These are phyloP conservation scores for Fusarium sp. DNA, from an alignment of 2,329 filamentous ascomycete species.

Conservation along the genomic window DNA sequence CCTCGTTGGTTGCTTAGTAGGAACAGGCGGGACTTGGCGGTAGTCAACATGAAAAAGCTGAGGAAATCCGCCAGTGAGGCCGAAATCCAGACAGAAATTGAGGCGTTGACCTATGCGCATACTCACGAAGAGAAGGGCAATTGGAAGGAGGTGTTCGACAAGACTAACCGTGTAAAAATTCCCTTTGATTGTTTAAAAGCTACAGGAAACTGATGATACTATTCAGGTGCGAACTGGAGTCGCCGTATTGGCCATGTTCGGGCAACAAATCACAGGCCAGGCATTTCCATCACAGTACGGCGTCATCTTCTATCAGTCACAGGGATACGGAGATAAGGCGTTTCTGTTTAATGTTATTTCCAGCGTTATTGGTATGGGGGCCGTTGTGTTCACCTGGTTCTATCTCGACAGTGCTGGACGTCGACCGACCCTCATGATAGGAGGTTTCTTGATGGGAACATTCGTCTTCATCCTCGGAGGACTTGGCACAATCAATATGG, in stretches of 20 bases:
- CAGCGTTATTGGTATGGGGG: no score
- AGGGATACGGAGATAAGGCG: conserved; percentile 46
- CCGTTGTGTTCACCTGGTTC: conserved; percentile 13
- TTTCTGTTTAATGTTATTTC: conserved; percentile 49
- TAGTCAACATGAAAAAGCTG: no score
- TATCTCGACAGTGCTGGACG: conserved; percentile 20
- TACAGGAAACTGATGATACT: not conserved
- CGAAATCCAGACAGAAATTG: no score
- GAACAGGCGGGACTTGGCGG: not conserved
- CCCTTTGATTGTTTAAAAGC: not conserved
- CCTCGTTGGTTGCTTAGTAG: conserved; percentile 56
- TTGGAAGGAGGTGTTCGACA: not conserved
- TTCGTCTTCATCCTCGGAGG: conserved; percentile 7
- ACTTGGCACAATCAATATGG: no score
- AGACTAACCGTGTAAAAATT: not conserved
- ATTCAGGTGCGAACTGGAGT: conserved; percentile 36
- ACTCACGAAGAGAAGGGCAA: no score
- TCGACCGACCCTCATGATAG: no score
- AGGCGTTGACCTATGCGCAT: no score
- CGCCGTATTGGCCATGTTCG: conserved; percentile 51
- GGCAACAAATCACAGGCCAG: conserved; percentile 54
- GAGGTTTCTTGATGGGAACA: conserved; percentile 13
- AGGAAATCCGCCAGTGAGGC: no score
- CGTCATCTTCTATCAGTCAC: conserved; percentile 50
- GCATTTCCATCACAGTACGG: conserved; percentile 51